Percentiles rank a stretch among this genome's conserved stretches.
Evolutionary conservation across 2,329 filamentous ascomycete species (phyloP).

Genomic region (Teratosphaeriaceae sp.): DNA sequence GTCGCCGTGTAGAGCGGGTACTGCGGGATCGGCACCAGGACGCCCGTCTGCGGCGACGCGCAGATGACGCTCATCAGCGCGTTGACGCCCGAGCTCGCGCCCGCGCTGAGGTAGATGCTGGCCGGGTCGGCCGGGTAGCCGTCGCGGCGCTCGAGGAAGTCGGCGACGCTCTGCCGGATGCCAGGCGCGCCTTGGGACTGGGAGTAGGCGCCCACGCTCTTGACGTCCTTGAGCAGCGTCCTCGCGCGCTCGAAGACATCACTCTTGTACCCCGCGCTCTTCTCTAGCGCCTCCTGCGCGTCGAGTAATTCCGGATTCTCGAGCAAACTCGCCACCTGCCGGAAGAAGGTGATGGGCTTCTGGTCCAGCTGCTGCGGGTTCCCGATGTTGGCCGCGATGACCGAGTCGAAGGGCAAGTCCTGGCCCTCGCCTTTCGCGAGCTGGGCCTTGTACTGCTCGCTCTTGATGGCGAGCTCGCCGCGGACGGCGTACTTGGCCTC

Average conservation of each 20-base stretch:
- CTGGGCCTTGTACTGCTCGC: slow-evolving; percentile 78
- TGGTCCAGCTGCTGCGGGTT: slow-evolving; percentile 99
- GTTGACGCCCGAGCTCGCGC: slow-evolving; percentile 91
- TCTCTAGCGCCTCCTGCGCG: slow-evolving; percentile 70
- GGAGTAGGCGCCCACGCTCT: slow-evolving; percentile 93
- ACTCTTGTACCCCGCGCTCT: slow-evolving; percentile 74
- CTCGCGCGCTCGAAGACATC: slow-evolving; percentile 83
- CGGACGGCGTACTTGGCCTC: slow-evolving; percentile 93
- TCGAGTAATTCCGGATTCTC: slow-evolving; percentile 85
- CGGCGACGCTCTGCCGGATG: slow-evolving; percentile 83
- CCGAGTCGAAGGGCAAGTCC: slow-evolving; percentile 73
- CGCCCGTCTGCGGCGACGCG: slow-evolving; percentile 65
- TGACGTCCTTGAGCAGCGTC: slow-evolving; percentile 72
- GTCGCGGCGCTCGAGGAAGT: slow-evolving; percentile 85
- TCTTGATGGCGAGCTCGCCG: slow-evolving; percentile 88
- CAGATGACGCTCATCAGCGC: slow-evolving; percentile 88
- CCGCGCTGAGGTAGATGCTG: slow-evolving; percentile 83
- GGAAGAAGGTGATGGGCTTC: slow-evolving; percentile 98
- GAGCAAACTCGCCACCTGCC: slow-evolving; percentile 86
- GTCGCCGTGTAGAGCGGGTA: slow-evolving; percentile 97
- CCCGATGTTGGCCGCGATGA: slow-evolving; percentile 97
- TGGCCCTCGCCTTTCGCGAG: slow-evolving; percentile 54
- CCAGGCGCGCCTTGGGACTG: slow-evolving; percentile 82
- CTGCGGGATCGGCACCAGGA: slow-evolving; percentile 93
- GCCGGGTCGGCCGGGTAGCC: slow-evolving; percentile 75